Conservation (phyloP, 75 land plant species). For the Picea glauca region DNA sequence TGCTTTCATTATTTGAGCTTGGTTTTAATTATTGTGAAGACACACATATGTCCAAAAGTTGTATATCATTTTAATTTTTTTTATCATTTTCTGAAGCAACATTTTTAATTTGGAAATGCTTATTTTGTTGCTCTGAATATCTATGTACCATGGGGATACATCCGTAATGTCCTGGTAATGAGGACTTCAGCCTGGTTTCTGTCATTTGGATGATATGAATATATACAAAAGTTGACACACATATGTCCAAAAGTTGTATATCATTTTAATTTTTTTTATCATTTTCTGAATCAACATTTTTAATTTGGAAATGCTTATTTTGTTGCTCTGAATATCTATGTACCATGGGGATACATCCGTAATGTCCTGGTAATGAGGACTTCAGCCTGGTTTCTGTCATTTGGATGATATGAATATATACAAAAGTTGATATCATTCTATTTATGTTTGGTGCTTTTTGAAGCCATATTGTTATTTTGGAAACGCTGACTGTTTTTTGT, state of each 20-base stretch:
- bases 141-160: neutral
- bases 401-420: no score
- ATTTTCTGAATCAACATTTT: neutral
- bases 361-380: no score
- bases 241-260: neutral
- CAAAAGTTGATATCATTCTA: no score
- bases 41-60: neutral
- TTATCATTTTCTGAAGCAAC: neutral
- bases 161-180: no score
- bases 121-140: neutral
- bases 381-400: no score
- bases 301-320: neutral
- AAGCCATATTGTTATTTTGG: no score
- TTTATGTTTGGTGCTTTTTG: no score
- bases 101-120: neutral
- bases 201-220: no score
- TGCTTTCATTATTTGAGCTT: neutral
- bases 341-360: neutral
- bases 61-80: neutral
- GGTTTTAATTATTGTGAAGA: neutral
- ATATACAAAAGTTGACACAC: neutral
- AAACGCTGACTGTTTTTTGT: no score
- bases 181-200: no score
- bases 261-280: neutral
- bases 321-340: neutral